phyloP scores from a whole-genome alignment of 805 yeast genomes.

The Nakazawaea siamensis region DNA sequence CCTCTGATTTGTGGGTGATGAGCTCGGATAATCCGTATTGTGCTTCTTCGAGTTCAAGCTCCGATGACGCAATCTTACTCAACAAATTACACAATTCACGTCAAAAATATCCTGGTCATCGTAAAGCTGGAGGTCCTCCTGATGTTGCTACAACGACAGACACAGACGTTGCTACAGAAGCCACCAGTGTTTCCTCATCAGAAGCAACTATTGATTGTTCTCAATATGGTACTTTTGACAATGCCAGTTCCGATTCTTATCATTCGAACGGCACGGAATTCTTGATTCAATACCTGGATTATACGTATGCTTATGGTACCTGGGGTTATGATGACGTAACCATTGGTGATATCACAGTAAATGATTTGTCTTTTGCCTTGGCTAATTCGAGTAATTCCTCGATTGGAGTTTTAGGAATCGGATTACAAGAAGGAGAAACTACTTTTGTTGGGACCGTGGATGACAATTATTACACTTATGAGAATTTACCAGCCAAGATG shows the following conservation, averaged over 20 bases:
- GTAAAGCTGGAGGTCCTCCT: slow-evolving; percentile 1
- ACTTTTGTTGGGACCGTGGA: slow-evolving; percentile 31
- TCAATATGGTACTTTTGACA: slow-evolving; percentile 39
- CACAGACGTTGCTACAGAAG: not conserved
- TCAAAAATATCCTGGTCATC: not conserved
- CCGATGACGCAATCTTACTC: not conserved
- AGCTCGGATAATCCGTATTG: slow-evolving; percentile 22
- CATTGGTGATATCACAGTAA: slow-evolving; percentile 40
- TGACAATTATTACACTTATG: slow-evolving; percentile 33
- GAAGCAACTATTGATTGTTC: slow-evolving; percentile 30
- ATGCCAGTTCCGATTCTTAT: slow-evolving; percentile 30
- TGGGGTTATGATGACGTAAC: slow-evolving; percentile 59
- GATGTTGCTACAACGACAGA: slow-evolving; percentile 5
- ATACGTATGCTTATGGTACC: slow-evolving; percentile 36
- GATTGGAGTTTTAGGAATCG: slow-evolving; percentile 70
- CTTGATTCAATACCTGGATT: slow-evolving; percentile 39
- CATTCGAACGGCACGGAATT: slow-evolving; percentile 31
- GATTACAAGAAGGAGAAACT: slow-evolving; percentile 60
- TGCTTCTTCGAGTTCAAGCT: slow-evolving; percentile 12
- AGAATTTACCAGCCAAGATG: slow-evolving; percentile 60
- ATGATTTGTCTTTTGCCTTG: slow-evolving; percentile 60
- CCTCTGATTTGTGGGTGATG: slow-evolving; percentile 41
- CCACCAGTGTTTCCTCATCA: not conserved
- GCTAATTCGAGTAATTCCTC: slow-evolving; percentile 58
- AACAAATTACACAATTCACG: too few relatives aligned